A percentile compares a stretch with the other conserved stretches of the same genome.
Conservation (phyloP, 176 grass and related monocot species). For the Phyllostachys edulis region DNA sequence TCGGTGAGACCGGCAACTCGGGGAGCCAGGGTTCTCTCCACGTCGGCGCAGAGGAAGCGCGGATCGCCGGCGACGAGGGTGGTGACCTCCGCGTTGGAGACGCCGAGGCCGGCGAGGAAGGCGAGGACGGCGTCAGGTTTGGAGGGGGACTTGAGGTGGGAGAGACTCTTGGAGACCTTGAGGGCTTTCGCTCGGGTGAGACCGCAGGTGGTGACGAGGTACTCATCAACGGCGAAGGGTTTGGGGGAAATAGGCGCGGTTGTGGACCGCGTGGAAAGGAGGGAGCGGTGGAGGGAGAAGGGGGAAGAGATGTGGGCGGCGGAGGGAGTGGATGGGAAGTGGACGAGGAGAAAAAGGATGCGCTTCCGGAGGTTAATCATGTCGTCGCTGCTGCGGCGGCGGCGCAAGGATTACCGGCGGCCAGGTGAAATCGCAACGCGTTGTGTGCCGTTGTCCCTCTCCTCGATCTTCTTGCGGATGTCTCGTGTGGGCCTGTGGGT, state of each 20-base stretch:
- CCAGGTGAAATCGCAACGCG: no score
- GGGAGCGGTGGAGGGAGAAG: neutral
- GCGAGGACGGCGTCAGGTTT: constrained; percentile 36
- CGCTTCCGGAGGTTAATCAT: neutral
- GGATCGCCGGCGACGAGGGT: constrained; percentile 22
- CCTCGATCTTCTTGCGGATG: no score
- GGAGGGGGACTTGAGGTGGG: constrained; percentile 12
- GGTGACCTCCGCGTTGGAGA: constrained; percentile 18
- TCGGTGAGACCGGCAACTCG: constrained; percentile 1
- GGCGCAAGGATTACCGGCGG: neutral
- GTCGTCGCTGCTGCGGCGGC: neutral
- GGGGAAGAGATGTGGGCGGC: neutral
- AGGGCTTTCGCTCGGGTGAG: constrained; percentile 6
- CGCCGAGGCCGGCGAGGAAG: constrained; percentile 28
- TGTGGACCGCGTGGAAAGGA: neutral
- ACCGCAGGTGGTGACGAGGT: constrained; percentile 34
- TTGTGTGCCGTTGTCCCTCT: no score
- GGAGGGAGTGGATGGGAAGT: neutral
- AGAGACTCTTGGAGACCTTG: neutral
- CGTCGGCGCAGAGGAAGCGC: neutral
- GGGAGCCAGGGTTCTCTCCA: neutral
- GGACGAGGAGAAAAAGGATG: neutral
- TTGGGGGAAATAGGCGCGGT: neutral
- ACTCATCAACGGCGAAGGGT: constrained; percentile 33
- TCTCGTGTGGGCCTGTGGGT: no score